Percentiles rank a stretch among this genome's conserved stretches.
Conservation (phyloP, 768 basidiomycete species). For the Boletus pseudo-olivaceus region DNA sequence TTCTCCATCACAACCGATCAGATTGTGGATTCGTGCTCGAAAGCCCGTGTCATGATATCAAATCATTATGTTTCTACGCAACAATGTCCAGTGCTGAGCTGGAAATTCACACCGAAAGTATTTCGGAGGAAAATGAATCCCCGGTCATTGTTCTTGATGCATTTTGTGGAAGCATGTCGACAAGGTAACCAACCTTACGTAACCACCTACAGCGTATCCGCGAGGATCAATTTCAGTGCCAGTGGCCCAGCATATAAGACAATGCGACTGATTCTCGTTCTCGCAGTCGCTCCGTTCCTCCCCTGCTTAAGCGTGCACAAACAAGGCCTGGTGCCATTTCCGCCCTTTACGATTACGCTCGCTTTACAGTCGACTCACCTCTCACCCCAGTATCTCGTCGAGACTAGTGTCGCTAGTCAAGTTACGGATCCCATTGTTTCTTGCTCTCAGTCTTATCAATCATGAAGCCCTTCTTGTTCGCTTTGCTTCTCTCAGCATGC, state of each 20-base stretch:
- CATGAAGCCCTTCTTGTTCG: constrained; percentile 53
- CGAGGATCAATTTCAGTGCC: background rate
- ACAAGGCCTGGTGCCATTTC: constrained; percentile 21
- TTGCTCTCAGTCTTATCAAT: constrained; percentile 4
- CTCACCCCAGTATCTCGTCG: background rate
- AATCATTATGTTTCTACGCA: constrained; percentile 16
- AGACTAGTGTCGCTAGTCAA: constrained; percentile 14
- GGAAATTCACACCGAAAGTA: constrained; percentile 1
- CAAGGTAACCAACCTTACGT: constrained; percentile 25
- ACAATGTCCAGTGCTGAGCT: background rate
- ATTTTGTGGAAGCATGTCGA: constrained; percentile 9
- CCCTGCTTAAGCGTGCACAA: background rate
- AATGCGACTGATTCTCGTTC: background rate
- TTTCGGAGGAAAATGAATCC: background rate
- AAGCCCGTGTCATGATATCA: background rate
- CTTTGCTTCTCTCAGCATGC: constrained; percentile 52
- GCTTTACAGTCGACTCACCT: constrained; percentile 11
- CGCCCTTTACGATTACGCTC: constrained; percentile 6
- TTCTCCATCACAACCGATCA: constrained; percentile 10
- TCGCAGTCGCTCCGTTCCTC: background rate
- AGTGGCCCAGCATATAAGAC: constrained; percentile 6
- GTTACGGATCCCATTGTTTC: background rate
- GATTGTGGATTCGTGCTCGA: constrained; percentile 1
- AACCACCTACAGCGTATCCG: background rate
- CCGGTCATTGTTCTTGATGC: constrained; percentile 2